Conservation (phyloP, 139 green algal genomes). For the Haematococcus sp. region DNA sequence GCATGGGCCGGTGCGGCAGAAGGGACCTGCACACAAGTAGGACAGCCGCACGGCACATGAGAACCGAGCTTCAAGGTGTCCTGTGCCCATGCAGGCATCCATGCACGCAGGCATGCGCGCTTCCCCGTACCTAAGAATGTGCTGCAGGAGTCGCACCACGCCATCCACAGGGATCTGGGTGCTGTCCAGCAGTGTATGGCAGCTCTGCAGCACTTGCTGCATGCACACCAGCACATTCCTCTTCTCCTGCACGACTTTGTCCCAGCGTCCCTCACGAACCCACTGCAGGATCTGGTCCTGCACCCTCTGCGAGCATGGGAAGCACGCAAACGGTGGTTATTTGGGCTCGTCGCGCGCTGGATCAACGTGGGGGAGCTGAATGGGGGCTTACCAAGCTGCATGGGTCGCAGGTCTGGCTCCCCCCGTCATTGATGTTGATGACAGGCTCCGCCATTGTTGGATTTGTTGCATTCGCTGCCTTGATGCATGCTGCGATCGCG, state of each 20-base stretch:
- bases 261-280: conserved; percentile 42
- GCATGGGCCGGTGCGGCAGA: conserved; percentile 30
- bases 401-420: conserved; percentile 42
- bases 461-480: conserved; percentile 29
- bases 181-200: conserved; percentile 57
- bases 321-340: too few relatives aligned
- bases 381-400: conserved; percentile 43
- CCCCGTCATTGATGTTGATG: conserved; percentile 48
- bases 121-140: conserved; percentile 54
- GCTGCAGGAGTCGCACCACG: conserved; percentile 57
- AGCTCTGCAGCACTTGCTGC: conserved; percentile 55
- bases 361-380: not conserved
- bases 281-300: conserved; percentile 46
- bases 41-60: not conserved
- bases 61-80: not conserved
- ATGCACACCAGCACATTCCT: conserved; percentile 43
- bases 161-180: conserved; percentile 53
- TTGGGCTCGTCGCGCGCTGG: too few relatives aligned
- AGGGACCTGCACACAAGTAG: conserved; percentile 8
- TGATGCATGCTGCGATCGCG: conserved; percentile 42
- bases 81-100: not conserved
- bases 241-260: conserved; percentile 55
- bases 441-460: conserved; percentile 52
- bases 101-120: not conserved
- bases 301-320: conserved; percentile 33